Conservation (phyloP, 2,329 filamentous ascomycete genomes). For the Diaporthe sp. region DNA sequence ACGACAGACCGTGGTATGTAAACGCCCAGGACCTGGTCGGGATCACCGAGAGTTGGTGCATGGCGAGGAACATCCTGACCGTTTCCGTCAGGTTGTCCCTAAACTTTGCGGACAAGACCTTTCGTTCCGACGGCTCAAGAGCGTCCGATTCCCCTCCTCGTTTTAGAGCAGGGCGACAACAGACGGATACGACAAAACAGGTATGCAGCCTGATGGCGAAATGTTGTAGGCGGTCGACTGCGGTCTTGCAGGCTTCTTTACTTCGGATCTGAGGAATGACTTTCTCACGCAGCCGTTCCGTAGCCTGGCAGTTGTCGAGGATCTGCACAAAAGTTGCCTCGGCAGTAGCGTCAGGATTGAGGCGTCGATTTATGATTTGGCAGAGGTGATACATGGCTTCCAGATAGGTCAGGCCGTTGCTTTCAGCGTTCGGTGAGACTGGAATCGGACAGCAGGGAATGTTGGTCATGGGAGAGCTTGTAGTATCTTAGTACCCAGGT, state of each 20-base stretch:
- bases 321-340: slow-evolving; percentile 68
- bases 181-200: slow-evolving; percentile 75
- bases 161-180: slow-evolving; percentile 73
- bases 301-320: slow-evolving; percentile 68
- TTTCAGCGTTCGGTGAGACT: slow-evolving; percentile 55
- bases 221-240: slow-evolving; percentile 73
- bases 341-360: slow-evolving; percentile 68
- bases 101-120: slow-evolving; percentile 69
- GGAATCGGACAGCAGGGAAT: slow-evolving; percentile 70
- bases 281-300: slow-evolving; percentile 65
- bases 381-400: slow-evolving; percentile 77
- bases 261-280: slow-evolving; percentile 67
- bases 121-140: slow-evolving; percentile 67
- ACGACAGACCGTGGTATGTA: slow-evolving; percentile 77
- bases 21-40: slow-evolving; percentile 78
- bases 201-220: slow-evolving; percentile 76
- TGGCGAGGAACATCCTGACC: slow-evolving; percentile 77
- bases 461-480: slow-evolving; percentile 73
- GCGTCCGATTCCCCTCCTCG: slow-evolving; percentile 61
- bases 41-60: slow-evolving; percentile 77
- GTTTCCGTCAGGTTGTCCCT: slow-evolving; percentile 75
- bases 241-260: slow-evolving; percentile 75
- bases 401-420: slow-evolving; percentile 69
- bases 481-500: neutral
- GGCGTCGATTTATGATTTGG: slow-evolving; percentile 69